Percentiles rank a stretch among this genome's conserved stretches.
phyloP scores from a whole-genome alignment of 2,329 filamentous ascomycete species.

The Westerdykella sp. region DNA sequence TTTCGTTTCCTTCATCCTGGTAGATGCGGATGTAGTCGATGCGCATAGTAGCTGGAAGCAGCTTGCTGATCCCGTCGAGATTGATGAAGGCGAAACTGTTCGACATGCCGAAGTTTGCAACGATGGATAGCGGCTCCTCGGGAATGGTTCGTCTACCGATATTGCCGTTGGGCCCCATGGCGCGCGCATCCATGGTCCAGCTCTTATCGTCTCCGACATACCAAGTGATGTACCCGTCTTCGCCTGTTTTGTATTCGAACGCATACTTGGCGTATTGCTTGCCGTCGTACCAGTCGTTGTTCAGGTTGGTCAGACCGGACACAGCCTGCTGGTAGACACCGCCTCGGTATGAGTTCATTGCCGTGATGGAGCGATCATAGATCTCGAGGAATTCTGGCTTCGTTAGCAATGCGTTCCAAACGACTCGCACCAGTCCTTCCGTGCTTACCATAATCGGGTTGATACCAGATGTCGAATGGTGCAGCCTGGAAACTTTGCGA shows the following conservation, averaged over 20 bases:
- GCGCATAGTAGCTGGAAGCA: constrained; percentile 60
- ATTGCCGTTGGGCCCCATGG: constrained; percentile 63
- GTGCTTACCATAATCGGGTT: constrained; percentile 48
- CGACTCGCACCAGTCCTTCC: background rate
- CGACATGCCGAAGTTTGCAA: constrained; percentile 67
- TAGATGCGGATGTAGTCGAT: constrained; percentile 68
- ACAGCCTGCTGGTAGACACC: constrained; percentile 53
- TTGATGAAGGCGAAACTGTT: constrained; percentile 59
- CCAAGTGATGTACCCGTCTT: constrained; percentile 59
- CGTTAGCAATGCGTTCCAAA: constrained; percentile 9
- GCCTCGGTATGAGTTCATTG: constrained; percentile 51
- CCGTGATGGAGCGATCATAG: constrained; percentile 51
- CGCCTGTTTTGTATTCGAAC: constrained; percentile 53
- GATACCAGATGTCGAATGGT: constrained; percentile 65
- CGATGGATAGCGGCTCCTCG: constrained; percentile 60
- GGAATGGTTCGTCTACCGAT: constrained; percentile 60
- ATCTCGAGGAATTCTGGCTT: constrained; percentile 55
- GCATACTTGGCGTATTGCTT: constrained; percentile 51
- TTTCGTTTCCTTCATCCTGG: constrained; percentile 53
- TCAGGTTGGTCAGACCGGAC: constrained; percentile 49
- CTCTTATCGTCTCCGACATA: constrained; percentile 59
- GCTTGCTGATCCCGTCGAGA: constrained; percentile 47
- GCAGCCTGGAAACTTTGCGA: constrained; percentile 64
- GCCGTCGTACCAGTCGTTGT: constrained; percentile 54
- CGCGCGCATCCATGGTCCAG: constrained; percentile 56